Conservation (phyloP, 202 grass and related monocot genomes). For the Panicum hallii region DNA sequence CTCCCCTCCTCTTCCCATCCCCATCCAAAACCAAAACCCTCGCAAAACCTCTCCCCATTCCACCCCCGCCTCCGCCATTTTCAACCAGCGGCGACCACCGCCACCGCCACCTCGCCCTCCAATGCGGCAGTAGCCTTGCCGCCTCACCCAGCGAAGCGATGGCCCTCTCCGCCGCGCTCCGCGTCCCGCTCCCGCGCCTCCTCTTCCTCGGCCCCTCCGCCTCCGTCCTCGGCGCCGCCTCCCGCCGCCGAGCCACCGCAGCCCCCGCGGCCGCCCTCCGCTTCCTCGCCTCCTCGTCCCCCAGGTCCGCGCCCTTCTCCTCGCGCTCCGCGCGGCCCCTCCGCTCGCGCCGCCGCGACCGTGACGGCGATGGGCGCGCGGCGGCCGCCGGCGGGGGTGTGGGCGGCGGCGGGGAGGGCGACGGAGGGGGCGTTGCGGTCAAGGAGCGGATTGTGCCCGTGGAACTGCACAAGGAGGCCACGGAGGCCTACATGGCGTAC, state of each 20-base stretch:
- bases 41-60: slow-evolving; percentile 39
- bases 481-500: slow-evolving; percentile 91
- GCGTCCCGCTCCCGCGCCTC: slow-evolving; percentile 60
- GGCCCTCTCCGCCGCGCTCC: slow-evolving; percentile 62
- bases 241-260: slow-evolving; percentile 46
- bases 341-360: slow-evolving; percentile 46
- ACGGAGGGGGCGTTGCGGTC: slow-evolving; percentile 38
- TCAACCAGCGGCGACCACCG: not conserved
- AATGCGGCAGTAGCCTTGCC: slow-evolving; percentile 45
- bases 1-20: slow-evolving; percentile 6
- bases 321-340: slow-evolving; percentile 29
- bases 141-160: slow-evolving; percentile 23
- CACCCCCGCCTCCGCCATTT: not conserved
- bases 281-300: slow-evolving; percentile 46
- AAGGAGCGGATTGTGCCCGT: slow-evolving; percentile 78
- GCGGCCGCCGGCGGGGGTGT: slow-evolving; percentile 3
- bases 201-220: slow-evolving; percentile 40
- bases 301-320: not conserved
- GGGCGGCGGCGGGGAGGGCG: slow-evolving; percentile 19
- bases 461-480: slow-evolving; percentile 95
- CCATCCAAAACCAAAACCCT: slow-evolving; percentile 63
- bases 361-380: slow-evolving; percentile 17
- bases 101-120: not conserved
- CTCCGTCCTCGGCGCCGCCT: slow-evolving; percentile 44
- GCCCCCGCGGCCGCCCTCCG: slow-evolving; percentile 52